Evolutionary conservation across 2,329 filamentous ascomycete species (phyloP), one percentile per base, ranked within the genome.

Genomic region (Cladosporium sp.): DNA sequence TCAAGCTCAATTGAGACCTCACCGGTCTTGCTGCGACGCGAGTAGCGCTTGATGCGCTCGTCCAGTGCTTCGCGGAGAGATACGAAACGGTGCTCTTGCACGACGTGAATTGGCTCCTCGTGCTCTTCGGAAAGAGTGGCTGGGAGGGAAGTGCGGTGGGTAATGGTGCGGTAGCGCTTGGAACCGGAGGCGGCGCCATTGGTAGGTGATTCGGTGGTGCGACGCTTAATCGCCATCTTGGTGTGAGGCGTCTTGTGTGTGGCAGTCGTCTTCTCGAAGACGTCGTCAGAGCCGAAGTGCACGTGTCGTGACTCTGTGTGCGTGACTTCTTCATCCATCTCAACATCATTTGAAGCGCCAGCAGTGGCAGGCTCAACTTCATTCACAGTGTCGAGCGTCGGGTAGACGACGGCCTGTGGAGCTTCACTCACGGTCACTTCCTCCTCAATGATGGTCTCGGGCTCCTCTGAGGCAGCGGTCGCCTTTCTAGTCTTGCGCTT

Each of bases 21-120:
- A 70, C 78, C 79, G 7, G 79, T 73, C 60, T 78, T 78, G 71
- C 72, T 79, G n/a, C 61, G 61, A n/a, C 61, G 34, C 77, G 80
- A 76, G 47, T 79, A 78, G 52, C 78, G 78, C 44, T 70, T 69
- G 38, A 75, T 71, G n/a, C 74, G 71, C 61, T 73, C 71, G n/a
- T 74, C 66, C 26, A 78, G 58, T n/a, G 77, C 72, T 34, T 73
- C 67, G 21, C 69, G 71, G 14, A 78, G 68, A 14, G 76, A 74
- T 2, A 71, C 69, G 64, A 76, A 76, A 18, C 74, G 68, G 64
- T 73, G 67, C 64, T 76, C 72, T 34, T 74, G 70, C 2, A 73
- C 69, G 21, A 69, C 67, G 8, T 67, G 67, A 11, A 67, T 62
- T 3, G 68, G 57, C 38, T 72, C 69, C 26, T 65, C 52, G 36